Percentiles rank a stretch among this genome's conserved stretches.
Conservation (phyloP, 2,329 filamentous ascomycete genomes). For the Alternaria novae-zelandiae region DNA sequence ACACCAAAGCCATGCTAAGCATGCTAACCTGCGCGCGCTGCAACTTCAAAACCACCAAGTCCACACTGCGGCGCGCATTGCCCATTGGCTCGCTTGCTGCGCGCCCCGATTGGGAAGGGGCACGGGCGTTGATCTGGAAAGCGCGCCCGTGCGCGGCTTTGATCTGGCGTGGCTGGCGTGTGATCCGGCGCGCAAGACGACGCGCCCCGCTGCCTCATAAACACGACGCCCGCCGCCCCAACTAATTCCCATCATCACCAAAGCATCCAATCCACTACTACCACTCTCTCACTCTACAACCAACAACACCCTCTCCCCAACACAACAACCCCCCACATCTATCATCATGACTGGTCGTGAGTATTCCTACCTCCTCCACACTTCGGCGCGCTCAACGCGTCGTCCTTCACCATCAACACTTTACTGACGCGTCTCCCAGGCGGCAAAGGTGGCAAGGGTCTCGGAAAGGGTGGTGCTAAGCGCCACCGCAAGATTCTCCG, state of each 20-base stretch:
- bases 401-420: slow-evolving; percentile 20
- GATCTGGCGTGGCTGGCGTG: slow-evolving; percentile 37
- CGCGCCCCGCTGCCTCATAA: slow-evolving; percentile 35
- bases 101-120: slow-evolving; percentile 31
- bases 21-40: slow-evolving; percentile 27
- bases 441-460: slow-evolving; percentile 62
- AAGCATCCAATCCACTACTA: slow-evolving; percentile 10
- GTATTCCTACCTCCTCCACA: slow-evolving; percentile 30
- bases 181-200: slow-evolving; percentile 33
- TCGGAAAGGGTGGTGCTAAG: slow-evolving; percentile 62
- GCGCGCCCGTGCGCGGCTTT: slow-evolving; percentile 39
- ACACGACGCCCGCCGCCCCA: slow-evolving; percentile 26
- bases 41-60: slow-evolving; percentile 26
- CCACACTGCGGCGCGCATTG: slow-evolving; percentile 15
- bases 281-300: slow-evolving; percentile 1
- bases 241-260: slow-evolving; percentile 21
- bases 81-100: slow-evolving; percentile 35
- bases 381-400: neutral
- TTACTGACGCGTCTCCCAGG: slow-evolving; percentile 50
- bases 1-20: slow-evolving; percentile 29
- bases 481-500: slow-evolving; percentile 62
- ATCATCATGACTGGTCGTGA: slow-evolving; percentile 55
- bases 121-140: slow-evolving; percentile 43
- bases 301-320: neutral
- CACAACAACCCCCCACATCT: slow-evolving; percentile 31